Evolutionary conservation across 2,329 filamentous ascomycete species (phyloP), one percentile per base, ranked within the genome.

Genomic region (Scedosporium dehoogii): DNA sequence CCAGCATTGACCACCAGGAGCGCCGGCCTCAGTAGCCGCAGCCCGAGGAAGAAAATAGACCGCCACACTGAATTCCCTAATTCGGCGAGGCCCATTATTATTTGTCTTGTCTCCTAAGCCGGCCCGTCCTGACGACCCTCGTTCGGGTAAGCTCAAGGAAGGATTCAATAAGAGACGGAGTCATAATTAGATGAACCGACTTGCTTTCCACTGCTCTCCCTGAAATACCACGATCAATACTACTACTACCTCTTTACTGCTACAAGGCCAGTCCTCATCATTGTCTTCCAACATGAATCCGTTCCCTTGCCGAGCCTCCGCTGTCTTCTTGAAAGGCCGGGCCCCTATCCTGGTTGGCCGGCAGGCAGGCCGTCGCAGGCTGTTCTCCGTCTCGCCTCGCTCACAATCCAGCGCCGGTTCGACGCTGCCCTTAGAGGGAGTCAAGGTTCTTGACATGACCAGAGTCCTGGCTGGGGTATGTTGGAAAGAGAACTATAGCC

Each of bases 381-480:
- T 33, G n/a, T 60, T 60, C 44, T 60, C 59, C 5, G 59, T 60
- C 7, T 60, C 59, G n/a, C 41, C 59, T 6, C 23, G 21, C 16
- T n/a, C 44, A 16, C 18, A 16, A 23, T 55, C 51, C 6, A 21
- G 44, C 25, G 44, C 25, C 10, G 16, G 25, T 23, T 51, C 25
- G 6, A 58, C 16, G 10, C 74, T 85, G 38, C 93, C 94, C 23
- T 81, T 99, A 68, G 85, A 91, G 42, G 94, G 94, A 1, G 88
- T 94, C 68, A 86, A 90, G 62, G 92, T 97, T 14, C 81, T 99
- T 65, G 94, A 99, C 73, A 96, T 99, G 92, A 97, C 93, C 3
- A 85, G 94, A 76, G 94, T 99, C 1, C 78, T 99, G 66, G 94
- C 94, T 66, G 94, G 94, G 63, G 93, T 97, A 79, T 76, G 88